Evolutionary conservation across 106 monocot genomes (phyloP).

Genomic region (Triglochin maritima): DNA sequence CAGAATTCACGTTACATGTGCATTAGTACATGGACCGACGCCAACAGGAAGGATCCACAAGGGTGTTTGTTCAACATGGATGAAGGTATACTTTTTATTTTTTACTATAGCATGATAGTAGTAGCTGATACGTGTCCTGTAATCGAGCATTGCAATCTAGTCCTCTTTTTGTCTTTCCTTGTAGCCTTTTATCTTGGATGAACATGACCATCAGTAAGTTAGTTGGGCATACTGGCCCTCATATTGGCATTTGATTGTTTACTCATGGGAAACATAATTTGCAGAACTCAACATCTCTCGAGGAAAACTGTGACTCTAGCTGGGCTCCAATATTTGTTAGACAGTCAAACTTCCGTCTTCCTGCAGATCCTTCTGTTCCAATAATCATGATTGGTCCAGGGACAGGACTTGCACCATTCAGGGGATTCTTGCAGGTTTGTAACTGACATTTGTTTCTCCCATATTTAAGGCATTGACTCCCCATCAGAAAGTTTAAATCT

Average conservation of each 20-base stretch:
- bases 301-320: conserved; percentile 41
- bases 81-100: conserved; percentile 55
- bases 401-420: conserved; percentile 87
- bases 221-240: too few relatives aligned
- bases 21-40: conserved; percentile 57
- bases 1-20: conserved; percentile 97
- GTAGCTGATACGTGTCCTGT: too few relatives aligned
- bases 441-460: background rate
- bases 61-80: conserved; percentile 97
- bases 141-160: too few relatives aligned
- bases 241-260: background rate
- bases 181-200: too few relatives aligned
- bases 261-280: background rate
- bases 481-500: background rate
- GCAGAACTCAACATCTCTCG: conserved; percentile 49
- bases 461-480: background rate
- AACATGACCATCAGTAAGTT: too few relatives aligned
- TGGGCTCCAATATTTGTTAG: conserved; percentile 87
- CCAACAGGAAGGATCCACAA: conserved; percentile 96
- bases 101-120: background rate
- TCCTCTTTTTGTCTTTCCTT: too few relatives aligned
- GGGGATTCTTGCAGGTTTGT: conserved; percentile 84
- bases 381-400: conserved; percentile 94
- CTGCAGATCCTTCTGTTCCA: conserved; percentile 55
- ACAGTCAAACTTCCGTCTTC: conserved; percentile 86